Evolutionary conservation across 495 filamentous ascomycete species (phyloP), one percentile per base, ranked within the genome.

Genomic region (Polyplosphaeria fusca): DNA sequence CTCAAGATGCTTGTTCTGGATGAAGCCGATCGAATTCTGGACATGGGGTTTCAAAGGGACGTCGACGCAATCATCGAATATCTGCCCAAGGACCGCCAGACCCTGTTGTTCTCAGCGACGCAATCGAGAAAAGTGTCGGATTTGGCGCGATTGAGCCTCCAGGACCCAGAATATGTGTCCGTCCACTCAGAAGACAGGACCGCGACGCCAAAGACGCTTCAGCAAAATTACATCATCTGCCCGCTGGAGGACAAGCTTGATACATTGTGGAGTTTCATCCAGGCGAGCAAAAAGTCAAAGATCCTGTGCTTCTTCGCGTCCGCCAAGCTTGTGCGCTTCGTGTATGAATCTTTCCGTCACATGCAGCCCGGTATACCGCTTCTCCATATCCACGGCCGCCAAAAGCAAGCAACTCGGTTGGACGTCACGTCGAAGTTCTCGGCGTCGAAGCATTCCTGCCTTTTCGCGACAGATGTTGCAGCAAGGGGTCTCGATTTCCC

Each of bases 61-160:
- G 82, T 99, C 13, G 93, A 99, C 71, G 93, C 93, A 3, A 91
- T 99, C 37, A 72, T 99, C 27, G 89, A 93, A 47, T 92, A 96
- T 70, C 78, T 99, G 0, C 93, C 93, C 1, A 85, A 84, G 63
- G 75, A 83, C 35, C 79, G 94, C 52, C 93, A 99, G 73, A 97
- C 93, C 0, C 76, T 99, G 60, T 78, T 99, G 0, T 99, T 97
- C 76, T 92, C 87, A 69, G 93, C 93, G 1, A 99, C 93, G 0
- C 93, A 99, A 71, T 96, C 91, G 25, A 95, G 89, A 65, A 89
- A 87, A 66, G 86, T 99, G 1, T 89, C 87, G 0, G 94, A 99
- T 71, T 74, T 99, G 48, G 93, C 92, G 18, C 80, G 93, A 27
- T 68, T 99, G 51, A 91, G 88, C 68, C 73, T 99, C 20, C 82